Base-by-base conservation (phyloP, 331 rosid genomes). In the Ulmus americana region DNA sequence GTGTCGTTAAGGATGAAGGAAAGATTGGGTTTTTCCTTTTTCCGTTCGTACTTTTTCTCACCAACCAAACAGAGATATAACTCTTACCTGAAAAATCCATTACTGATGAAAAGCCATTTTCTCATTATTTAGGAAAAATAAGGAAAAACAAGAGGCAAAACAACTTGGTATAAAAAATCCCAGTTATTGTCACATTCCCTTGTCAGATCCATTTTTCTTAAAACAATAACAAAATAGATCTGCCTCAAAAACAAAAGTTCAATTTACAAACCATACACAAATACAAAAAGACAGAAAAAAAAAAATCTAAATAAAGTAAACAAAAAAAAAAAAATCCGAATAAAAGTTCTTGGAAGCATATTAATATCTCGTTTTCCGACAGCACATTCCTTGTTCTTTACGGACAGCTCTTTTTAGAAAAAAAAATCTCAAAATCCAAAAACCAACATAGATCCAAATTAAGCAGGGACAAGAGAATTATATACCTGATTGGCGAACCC, bases 401-500 rank as follows among this genome's bases (percentile, higher is more conserved):
- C 67, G 20, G 48, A 49, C 47, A 39, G 55, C 58, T 54, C 16
- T 45, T 47, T 41, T 11, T 11, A 47, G 54, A 61, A 67, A 6
- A 18, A n/a, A 48, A 1, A 1, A 6, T 20, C 20, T 15, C 18
- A 57, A 6, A 52, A 28, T 42, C 10, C 58, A 40, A 60, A 63
- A 15, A 20, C 20, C 50, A n/a, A 5, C 20, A 53, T 39, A 46
- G 65, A 10, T 0, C 5, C 8, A 53, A 6, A n/a, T n/a, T n/a
- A n/a, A 3, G 20, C 28, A 53, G 39, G 68, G 12, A 0, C 5
- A 7, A 66, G 8, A 38, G 11, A 15, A 0, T 4, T 1, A 0
- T 0, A n/a, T 82, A 91, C 97, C 97, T 91, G 97, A 77, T 86
- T 88, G 50, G 96, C 75, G 55, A 91, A 91, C 2, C 97, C 96